phyloP scores from a whole-genome alignment of 2,329 filamentous ascomycete genomes.

The Dactylellina sp. region DNA sequence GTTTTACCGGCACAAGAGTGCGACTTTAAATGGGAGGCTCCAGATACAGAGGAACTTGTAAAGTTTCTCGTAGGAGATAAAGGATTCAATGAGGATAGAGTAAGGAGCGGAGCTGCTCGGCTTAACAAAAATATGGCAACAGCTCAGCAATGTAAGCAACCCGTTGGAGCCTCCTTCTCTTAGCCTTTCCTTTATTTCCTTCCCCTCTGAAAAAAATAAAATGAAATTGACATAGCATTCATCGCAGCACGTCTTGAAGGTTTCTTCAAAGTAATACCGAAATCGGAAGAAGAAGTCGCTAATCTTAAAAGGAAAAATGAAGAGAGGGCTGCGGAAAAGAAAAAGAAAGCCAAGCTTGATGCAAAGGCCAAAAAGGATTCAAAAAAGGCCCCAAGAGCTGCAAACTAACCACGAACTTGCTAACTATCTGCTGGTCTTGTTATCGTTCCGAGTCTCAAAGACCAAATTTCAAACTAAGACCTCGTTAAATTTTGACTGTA shows the following conservation, averaged over 20 bases:
- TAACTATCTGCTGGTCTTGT: neutral
- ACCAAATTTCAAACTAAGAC: too few relatives aligned
- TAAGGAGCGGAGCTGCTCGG: constrained; percentile 80
- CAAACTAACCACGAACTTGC: constrained; percentile 63
- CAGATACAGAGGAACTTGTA: constrained; percentile 88
- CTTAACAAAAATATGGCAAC: constrained; percentile 91
- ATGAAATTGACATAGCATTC: constrained; percentile 2
- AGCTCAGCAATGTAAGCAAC: constrained; percentile 74
- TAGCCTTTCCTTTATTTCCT: neutral
- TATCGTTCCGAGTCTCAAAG: neutral
- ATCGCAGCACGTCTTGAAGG: constrained; percentile 81
- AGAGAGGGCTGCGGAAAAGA: constrained; percentile 88
- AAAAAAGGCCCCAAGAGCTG: constrained; percentile 82
- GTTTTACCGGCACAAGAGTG: constrained; percentile 86
- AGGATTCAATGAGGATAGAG: constrained; percentile 95
- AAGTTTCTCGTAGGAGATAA: constrained; percentile 93
- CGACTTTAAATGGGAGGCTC: constrained; percentile 97
- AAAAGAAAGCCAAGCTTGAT: constrained; percentile 93
- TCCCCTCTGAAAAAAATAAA: too few relatives aligned
- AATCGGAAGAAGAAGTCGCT: constrained; percentile 86
- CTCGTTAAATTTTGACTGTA: too few relatives aligned
- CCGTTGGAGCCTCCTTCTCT: neutral
- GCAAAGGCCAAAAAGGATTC: constrained; percentile 94
- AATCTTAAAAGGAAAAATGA: constrained; percentile 92
- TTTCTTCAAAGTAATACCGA: constrained; percentile 94